Evolutionary conservation across 208 protist genomes (phyloP).

Genomic region (Trypanosoma grayi): DNA sequence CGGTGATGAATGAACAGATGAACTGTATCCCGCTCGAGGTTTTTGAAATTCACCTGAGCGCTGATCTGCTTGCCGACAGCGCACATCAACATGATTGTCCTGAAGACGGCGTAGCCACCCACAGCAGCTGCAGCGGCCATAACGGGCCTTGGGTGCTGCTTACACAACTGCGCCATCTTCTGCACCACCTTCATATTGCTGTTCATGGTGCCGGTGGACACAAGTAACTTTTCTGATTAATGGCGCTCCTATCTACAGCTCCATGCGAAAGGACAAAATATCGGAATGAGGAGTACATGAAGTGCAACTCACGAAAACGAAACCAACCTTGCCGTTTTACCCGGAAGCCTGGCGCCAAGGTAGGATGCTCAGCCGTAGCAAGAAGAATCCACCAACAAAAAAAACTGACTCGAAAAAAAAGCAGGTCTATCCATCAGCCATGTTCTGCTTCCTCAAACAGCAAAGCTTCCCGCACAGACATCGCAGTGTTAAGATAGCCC

Average conservation of each 20-base stretch:
- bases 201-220: neutral
- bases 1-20: conserved; percentile 69
- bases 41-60: conserved; percentile 34
- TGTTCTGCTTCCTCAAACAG: conserved; percentile 13
- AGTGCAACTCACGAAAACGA: no score
- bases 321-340: no score
- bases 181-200: conserved; percentile 16
- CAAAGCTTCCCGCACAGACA: conserved; percentile 8
- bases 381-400: conserved; percentile 1
- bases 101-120: conserved; percentile 29
- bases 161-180: conserved; percentile 23
- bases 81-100: conserved; percentile 27
- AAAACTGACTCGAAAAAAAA: neutral
- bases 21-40: conserved; percentile 50
- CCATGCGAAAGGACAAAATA: no score
- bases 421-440: neutral
- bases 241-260: no score
- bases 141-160: conserved; percentile 28
- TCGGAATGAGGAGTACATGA: no score
- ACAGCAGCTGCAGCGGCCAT: conserved; percentile 28
- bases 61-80: conserved; percentile 18
- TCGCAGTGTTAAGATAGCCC: neutral
- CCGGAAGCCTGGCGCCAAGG: no score
- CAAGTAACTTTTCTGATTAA: conserved; percentile 9
- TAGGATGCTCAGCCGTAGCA: neutral